A percentile compares a stretch with the other conserved stretches of the same genome.
Evolutionary conservation across 108 stramenopile genomes (phyloP).

Genomic region (Nitzschia sp.): DNA sequence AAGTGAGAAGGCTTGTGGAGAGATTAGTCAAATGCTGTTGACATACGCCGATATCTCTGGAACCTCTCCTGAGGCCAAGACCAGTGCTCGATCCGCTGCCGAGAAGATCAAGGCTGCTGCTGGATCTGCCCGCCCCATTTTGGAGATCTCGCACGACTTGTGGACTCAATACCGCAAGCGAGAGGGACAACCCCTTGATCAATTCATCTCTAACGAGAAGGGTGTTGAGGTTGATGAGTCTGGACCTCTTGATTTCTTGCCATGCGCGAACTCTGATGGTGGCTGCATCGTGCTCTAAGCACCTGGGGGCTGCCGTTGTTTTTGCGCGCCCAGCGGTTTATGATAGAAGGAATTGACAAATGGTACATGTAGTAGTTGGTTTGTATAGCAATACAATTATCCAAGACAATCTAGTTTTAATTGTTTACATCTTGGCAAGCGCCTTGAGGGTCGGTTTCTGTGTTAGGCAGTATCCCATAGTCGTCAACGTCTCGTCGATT

Average conservation of each 20-base stretch:
- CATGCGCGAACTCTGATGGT: constrained; percentile 63
- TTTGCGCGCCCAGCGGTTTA: neutral
- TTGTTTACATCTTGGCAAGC: neutral
- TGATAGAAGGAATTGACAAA: constrained; percentile 11
- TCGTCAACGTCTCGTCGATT: constrained; percentile 5
- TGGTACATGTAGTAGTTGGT: constrained; percentile 22
- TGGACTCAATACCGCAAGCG: constrained; percentile 92
- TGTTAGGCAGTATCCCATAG: constrained; percentile 6
- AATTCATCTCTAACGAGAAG: constrained; percentile 81
- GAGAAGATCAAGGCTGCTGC: constrained; percentile 71
- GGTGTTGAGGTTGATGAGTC: constrained; percentile 88
- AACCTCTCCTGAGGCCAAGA: constrained; percentile 75
- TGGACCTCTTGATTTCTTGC: constrained; percentile 88
- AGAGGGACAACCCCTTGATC: constrained; percentile 88
- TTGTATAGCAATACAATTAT: constrained; percentile 6
- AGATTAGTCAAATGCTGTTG: constrained; percentile 78
- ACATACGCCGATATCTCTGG: constrained; percentile 81
- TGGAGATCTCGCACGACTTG: constrained; percentile 83
- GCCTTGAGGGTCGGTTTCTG: neutral
- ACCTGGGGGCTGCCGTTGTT: no score
- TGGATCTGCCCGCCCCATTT: constrained; percentile 73
- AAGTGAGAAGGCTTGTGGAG: constrained; percentile 80
- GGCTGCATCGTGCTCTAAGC: constrained; percentile 39
- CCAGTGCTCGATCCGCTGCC: constrained; percentile 60
- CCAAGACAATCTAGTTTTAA: neutral